Evolutionary conservation across 2,329 filamentous ascomycete species (phyloP), one percentile per base, ranked within the genome.

Genomic region (Hymenoscyphus scutula): DNA sequence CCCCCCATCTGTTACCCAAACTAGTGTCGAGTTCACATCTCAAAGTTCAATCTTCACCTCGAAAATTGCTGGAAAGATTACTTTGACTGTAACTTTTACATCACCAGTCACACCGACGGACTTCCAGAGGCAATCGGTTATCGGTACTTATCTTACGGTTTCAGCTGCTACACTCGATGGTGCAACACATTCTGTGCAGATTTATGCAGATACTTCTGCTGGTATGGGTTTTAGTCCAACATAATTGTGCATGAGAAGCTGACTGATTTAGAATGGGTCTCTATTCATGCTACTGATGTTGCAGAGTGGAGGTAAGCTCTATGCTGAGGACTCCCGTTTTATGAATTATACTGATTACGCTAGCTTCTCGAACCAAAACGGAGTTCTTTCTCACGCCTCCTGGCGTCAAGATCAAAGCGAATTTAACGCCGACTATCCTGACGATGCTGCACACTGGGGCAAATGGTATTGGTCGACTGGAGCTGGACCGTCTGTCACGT

Each of bases 381-480:
- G 67, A 6, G 62, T 72, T 41, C 69, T 64, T 1, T 65, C 64
- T 38, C 70, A 72, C 56, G 61, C 64, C 38, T 64, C 60, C 15
- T 71, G 63, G 62, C 65, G 66, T 45, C 64, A 69, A 60, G 65
- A 25, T 23, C 70, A 71, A 45, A 71, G 65, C 57, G 70, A 72
- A 51, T 72, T 72, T 41, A 72, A 72, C 29, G 68, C 63, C 5
- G 70, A 72, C 56, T 71, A 69, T 56, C 60, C 70, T 19, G 71
- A 72, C 55, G 70, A 72, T 62, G 77, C 77, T 55, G 88, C 95
- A 69, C 87, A 92, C 77, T 96, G 92, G 92, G 92, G 92, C 2
- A 87, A 84, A 57, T 84, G 93, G 77, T 86, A 90, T 74, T 92
- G 92, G 74, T 88, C 89, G 13, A 92, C 85, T 2, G 83, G 85